Evolutionary conservation across 2,329 filamentous ascomycete genomes (phyloP).

Genomic region (Zelopaecilomyces penicillatus): DNA sequence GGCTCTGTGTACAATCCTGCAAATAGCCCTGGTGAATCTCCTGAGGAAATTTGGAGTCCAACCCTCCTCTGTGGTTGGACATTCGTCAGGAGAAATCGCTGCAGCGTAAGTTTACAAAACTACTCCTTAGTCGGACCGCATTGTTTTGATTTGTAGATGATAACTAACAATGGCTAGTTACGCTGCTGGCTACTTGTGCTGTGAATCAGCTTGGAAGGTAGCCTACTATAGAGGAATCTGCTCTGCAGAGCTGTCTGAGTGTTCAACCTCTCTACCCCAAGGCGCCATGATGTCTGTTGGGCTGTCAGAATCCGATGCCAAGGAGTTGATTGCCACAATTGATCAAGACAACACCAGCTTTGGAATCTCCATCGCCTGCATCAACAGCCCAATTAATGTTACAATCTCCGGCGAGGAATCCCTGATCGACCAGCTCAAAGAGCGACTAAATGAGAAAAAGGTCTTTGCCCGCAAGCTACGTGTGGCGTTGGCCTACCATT

Average conservation of each 20-base stretch:
- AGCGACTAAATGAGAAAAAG: conserved; percentile 15
- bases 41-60: conserved; percentile 22
- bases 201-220: conserved; percentile 21
- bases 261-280: background rate
- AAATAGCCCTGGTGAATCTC: conserved; percentile 32
- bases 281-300: conserved; percentile 6
- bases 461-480: conserved; percentile 16
- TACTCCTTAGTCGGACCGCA: conserved; percentile 17
- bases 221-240: conserved; percentile 29
- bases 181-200: conserved; percentile 32
- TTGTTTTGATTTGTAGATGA: background rate
- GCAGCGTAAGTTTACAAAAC: conserved; percentile 27
- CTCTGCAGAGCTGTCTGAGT: conserved; percentile 1
- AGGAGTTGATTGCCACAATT: background rate
- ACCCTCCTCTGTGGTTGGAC: conserved; percentile 26
- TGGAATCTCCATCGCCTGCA: conserved; percentile 15
- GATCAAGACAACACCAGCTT: conserved; percentile 1
- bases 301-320: background rate
- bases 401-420: conserved; percentile 19
- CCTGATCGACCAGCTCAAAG: conserved; percentile 15
- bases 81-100: conserved; percentile 32
- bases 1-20: conserved; percentile 26
- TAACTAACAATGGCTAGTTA: conserved; percentile 18
- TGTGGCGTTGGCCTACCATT: conserved; percentile 15
- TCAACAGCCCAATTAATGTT: conserved; percentile 21